Evolutionary conservation across 805 yeast genomes (phyloP).

Genomic region (Pichia cabralensis): DNA sequence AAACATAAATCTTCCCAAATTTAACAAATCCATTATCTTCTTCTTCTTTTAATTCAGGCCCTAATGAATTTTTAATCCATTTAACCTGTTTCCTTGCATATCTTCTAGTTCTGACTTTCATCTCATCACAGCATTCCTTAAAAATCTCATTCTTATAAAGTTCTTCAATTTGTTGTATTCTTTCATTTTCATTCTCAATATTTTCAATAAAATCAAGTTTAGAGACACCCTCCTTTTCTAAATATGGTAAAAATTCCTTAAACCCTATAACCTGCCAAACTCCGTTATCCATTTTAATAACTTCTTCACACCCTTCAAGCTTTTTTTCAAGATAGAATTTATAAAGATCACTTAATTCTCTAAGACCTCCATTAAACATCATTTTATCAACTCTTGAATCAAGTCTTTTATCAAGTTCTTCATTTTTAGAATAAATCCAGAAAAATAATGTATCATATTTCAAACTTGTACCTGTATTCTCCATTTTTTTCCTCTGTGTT

Average conservation of each 20-base stretch:
- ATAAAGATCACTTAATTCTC: slow-evolving; percentile 58
- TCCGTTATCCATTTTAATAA: slow-evolving; percentile 50
- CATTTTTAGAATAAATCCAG: slow-evolving; percentile 72
- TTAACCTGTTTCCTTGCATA: slow-evolving; percentile 84
- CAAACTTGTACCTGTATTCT: slow-evolving; percentile 35
- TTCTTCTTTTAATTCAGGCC: slow-evolving; percentile 48
- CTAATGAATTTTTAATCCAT: slow-evolving; percentile 73
- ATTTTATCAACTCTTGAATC: slow-evolving; percentile 78
- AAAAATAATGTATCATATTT: slow-evolving; percentile 56
- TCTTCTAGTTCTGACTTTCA: slow-evolving; percentile 78
- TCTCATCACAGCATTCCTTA: slow-evolving; percentile 47
- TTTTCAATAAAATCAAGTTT: background rate
- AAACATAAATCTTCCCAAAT: slow-evolving; percentile 55
- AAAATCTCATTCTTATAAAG: slow-evolving; percentile 18
- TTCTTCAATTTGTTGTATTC: background rate
- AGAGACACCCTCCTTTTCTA: slow-evolving; percentile 15
- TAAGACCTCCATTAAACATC: slow-evolving; percentile 59
- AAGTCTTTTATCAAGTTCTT: slow-evolving; percentile 47
- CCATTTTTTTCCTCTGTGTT: slow-evolving; percentile 38
- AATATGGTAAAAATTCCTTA: slow-evolving; percentile 70
- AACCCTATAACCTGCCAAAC: slow-evolving; percentile 94
- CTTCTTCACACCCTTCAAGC: slow-evolving; percentile 23
- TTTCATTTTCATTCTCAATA: background rate
- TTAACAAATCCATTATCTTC: slow-evolving; percentile 34
- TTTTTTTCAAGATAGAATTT: slow-evolving; percentile 29